These are phyloP conservation scores for Exophiala xenobiotica DNA, from an alignment of 2,329 filamentous ascomycete genomes.

Conservation along the genomic window DNA sequence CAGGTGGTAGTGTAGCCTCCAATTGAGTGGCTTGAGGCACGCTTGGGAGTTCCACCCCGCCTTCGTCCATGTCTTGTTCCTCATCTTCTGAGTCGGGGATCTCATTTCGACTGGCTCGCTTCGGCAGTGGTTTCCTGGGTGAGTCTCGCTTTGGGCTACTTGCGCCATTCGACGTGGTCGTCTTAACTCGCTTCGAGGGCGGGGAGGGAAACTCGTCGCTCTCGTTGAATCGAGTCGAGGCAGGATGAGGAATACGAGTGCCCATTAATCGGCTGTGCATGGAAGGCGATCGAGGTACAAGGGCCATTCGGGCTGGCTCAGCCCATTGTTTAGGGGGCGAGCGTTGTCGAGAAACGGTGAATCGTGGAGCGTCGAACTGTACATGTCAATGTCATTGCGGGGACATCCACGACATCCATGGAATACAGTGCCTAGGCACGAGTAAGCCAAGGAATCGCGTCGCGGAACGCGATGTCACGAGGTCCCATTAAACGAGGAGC, in stretches of 20 bases:
- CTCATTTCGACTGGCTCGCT: conserved; percentile 31
- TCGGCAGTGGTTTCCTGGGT: conserved; percentile 11
- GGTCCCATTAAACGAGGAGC: background rate
- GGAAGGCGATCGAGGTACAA: conserved; percentile 19
- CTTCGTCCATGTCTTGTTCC: conserved; percentile 38
- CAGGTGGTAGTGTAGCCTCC: conserved; percentile 67
- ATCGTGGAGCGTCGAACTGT: conserved; percentile 1
- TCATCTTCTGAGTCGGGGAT: conserved; percentile 42
- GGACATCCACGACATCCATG: background rate
- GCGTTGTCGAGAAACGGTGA: background rate
- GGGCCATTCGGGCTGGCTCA: conserved; percentile 18
- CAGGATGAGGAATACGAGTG: conserved; percentile 32
- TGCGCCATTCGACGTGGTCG: conserved; percentile 1
- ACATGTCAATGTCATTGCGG: background rate
- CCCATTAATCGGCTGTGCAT: conserved; percentile 32
- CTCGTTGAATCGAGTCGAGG: conserved; percentile 33
- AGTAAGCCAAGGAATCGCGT: conserved; percentile 1
- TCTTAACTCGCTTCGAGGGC: conserved; percentile 32
- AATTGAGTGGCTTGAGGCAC: conserved; percentile 60
- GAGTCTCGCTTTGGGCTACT: conserved; percentile 22
- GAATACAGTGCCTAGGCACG: no score
- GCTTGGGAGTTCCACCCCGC: conserved; percentile 31
- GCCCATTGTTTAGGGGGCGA: conserved; percentile 10
- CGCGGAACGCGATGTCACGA: conserved; percentile 10
- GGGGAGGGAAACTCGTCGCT: conserved; percentile 33